phyloP scores from a whole-genome alignment of 179 eudicot species.

The Pouteria campechiana region DNA sequence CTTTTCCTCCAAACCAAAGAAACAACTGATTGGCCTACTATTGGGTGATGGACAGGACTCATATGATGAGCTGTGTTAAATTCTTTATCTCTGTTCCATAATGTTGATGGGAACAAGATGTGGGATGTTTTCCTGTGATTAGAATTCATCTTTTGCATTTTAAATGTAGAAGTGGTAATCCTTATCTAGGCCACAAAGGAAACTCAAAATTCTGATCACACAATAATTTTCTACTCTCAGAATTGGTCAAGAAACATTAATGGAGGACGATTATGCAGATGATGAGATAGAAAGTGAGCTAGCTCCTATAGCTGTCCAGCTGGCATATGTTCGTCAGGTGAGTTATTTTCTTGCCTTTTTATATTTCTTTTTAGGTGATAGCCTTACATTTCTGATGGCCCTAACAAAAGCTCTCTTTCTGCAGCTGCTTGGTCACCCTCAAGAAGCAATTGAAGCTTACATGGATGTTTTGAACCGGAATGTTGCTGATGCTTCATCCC shows the following conservation, averaged over 20 bases:
- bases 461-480: constrained; percentile 55
- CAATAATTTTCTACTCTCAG: constrained; percentile 14
- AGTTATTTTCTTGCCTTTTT: background rate
- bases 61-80: too few relatives aligned
- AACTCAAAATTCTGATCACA: background rate
- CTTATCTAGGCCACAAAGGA: too few relatives aligned
- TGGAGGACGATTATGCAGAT: constrained; percentile 72
- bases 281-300: constrained; percentile 72
- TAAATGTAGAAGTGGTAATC: too few relatives aligned
- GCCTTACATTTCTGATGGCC: background rate
- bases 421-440: constrained; percentile 67
- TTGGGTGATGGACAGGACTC: too few relatives aligned
- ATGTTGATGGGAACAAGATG: too few relatives aligned
- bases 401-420: background rate
- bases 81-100: too few relatives aligned
- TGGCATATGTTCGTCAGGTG: constrained; percentile 82
- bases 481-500: constrained; percentile 57
- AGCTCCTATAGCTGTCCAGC: constrained; percentile 71
- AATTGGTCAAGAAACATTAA: constrained; percentile 65
- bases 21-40: too few relatives aligned
- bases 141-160: too few relatives aligned
- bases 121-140: too few relatives aligned
- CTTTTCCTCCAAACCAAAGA: too few relatives aligned
- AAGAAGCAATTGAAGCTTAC: constrained; percentile 56
- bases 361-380: background rate